Evolutionary conservation across 345 rosid species (phyloP).

Genomic region (Heritiera littoralis): DNA sequence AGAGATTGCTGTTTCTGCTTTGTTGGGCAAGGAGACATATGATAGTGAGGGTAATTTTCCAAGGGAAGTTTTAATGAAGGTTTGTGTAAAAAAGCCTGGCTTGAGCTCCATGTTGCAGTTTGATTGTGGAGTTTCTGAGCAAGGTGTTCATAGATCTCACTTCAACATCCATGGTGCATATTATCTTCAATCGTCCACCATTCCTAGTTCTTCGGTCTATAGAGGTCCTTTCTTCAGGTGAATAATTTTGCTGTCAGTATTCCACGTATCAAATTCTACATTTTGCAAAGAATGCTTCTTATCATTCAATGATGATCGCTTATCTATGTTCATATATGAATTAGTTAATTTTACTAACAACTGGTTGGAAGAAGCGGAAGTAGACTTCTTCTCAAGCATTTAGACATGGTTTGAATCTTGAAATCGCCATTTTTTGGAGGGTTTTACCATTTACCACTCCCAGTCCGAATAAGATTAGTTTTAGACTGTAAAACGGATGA

Average conservation of each 20-base stretch:
- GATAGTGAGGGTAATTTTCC: constrained; percentile 38
- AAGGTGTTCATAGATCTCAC: constrained; percentile 24
- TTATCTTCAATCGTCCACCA: constrained; percentile 40
- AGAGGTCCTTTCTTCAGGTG: constrained; percentile 60
- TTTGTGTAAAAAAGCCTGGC: constrained; percentile 67
- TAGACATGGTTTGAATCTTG: too few relatives aligned
- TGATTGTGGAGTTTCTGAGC: constrained; percentile 51
- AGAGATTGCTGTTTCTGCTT: constrained; percentile 77
- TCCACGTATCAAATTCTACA: not conserved
- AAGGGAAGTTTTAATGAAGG: constrained; percentile 62
- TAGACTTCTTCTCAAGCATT: too few relatives aligned
- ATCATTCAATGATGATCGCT: not conserved
- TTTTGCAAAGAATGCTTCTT: not conserved
- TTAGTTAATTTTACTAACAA: not conserved
- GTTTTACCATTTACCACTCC: too few relatives aligned
- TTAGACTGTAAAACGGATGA: too few relatives aligned
- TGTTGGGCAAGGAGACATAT: constrained; percentile 38
- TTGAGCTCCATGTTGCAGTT: constrained; percentile 67
- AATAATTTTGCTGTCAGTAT: not conserved
- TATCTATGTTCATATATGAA: not conserved
- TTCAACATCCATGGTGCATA: constrained; percentile 45
- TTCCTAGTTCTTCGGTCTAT: constrained; percentile 40
- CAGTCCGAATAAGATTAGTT: too few relatives aligned
- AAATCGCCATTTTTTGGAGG: too few relatives aligned
- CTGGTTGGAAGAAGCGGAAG: too few relatives aligned